Evolutionary conservation across 331 rosid species (phyloP).

Genomic region (Telfairia occidentalis): DNA sequence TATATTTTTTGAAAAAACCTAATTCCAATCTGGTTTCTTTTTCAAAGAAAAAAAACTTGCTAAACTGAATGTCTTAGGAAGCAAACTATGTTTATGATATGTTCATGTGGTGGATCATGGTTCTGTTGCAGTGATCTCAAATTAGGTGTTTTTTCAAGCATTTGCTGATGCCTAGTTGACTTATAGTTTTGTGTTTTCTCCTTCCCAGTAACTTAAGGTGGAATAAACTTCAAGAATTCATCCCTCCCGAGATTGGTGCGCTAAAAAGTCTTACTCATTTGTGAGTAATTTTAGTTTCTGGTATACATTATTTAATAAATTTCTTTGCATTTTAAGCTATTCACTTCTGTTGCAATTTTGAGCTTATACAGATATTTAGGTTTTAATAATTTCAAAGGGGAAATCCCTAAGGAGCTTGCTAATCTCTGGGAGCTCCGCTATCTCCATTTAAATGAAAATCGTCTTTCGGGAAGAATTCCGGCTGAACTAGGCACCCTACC

Average conservation of each 20-base stretch:
- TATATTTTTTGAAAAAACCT: background rate
- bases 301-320: background rate
- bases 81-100: background rate
- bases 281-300: conserved; percentile 39
- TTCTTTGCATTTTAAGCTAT: background rate
- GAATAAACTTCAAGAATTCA: conserved; percentile 88
- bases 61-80: background rate
- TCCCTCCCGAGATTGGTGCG: conserved; percentile 92
- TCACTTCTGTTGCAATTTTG: conserved; percentile 5
- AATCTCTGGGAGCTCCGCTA: conserved; percentile 87
- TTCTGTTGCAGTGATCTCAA: background rate
- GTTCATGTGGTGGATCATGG: background rate
- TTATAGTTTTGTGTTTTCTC: conserved; percentile 6
- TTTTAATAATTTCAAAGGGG: conserved; percentile 93
- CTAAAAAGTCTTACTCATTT: conserved; percentile 90
- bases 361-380: conserved; percentile 55
- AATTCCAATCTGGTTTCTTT: background rate
- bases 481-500: conserved; percentile 83
- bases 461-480: conserved; percentile 73
- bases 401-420: conserved; percentile 90
- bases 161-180: background rate
- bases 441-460: conserved; percentile 88
- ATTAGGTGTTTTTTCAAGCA: background rate
- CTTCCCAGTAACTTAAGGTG: conserved; percentile 76
- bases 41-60: background rate